Evolutionary conservation across 2,329 filamentous ascomycete genomes (phyloP).

Genomic region (Metarhizium anisopliae): DNA sequence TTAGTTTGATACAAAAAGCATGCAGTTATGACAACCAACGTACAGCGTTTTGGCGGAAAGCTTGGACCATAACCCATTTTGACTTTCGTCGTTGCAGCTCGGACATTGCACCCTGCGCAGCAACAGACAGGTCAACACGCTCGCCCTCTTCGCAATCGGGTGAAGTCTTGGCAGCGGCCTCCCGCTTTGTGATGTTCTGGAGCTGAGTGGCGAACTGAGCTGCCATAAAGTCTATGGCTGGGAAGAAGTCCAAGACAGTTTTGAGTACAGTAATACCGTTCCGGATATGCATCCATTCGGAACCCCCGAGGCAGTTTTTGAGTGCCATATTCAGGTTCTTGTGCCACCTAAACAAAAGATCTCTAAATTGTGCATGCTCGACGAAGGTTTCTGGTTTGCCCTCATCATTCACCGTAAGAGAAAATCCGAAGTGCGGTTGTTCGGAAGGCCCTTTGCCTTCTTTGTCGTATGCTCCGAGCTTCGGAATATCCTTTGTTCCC

Average conservation of each 20-base stretch:
- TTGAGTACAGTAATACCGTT: slow-evolving; percentile 91
- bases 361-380: slow-evolving; percentile 78
- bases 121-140: slow-evolving; percentile 66
- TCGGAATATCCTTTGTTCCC: slow-evolving; percentile 33
- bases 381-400: slow-evolving; percentile 64
- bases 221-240: slow-evolving; percentile 83
- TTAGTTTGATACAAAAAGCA: background rate
- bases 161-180: slow-evolving; percentile 39
- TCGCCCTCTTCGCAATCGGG: slow-evolving; percentile 44
- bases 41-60: slow-evolving; percentile 59
- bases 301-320: slow-evolving; percentile 69
- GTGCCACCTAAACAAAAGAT: slow-evolving; percentile 85
- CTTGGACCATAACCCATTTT: slow-evolving; percentile 66
- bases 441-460: slow-evolving; percentile 52
- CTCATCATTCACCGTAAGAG: slow-evolving; percentile 55
- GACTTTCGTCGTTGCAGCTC: slow-evolving; percentile 58
- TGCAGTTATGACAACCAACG: slow-evolving; percentile 14
- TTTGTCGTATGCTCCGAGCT: slow-evolving; percentile 73
- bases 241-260: slow-evolving; percentile 71
- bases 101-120: slow-evolving; percentile 62
- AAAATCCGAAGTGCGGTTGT: slow-evolving; percentile 65
- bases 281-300: slow-evolving; percentile 95
- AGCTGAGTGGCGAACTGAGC: slow-evolving; percentile 54
- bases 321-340: slow-evolving; percentile 70
- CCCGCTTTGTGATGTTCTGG: slow-evolving; percentile 55